Evolutionary conservation across 164 flowering plant genomes (phyloP), one percentile per base, ranked within the genome.

Genomic region (Vitis amurensis): DNA sequence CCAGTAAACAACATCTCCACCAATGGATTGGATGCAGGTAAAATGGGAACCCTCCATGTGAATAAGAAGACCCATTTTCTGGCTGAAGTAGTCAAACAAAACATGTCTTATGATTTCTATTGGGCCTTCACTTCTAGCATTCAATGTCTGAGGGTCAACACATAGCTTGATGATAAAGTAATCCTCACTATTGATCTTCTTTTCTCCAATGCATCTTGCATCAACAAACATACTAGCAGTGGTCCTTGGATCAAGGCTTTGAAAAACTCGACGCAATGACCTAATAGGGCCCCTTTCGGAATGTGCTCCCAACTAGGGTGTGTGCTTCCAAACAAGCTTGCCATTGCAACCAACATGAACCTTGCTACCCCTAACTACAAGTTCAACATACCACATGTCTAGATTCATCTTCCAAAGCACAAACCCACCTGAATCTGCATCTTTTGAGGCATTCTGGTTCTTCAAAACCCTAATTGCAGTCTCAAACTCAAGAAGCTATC

Each of bases 241-340:
- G 11, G 88, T 83, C 59, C 86, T 82, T 1, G 94, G 94, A 81
- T 89, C 90, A 63, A 89, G 90, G 29, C 94, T 91, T 89, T 89
- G 92, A 74, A 88, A 87, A 15, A 90, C 88, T 15, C 90, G 85
- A 11, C 89, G 88, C 27, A 88, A 63, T 9, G 92, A 87, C 57
- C 92, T 74, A 59, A 83, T 88, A 55, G 90, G 92, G 11, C 92
- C 92, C 73, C 83, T 85, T 1, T 90, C 86, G n/a, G 88, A 66
- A 72, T 86, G 90, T 2, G 90, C 82, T 17, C 89, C 87, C 3
- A 31, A 6, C 44, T 0, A 31, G 0, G 44, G 44, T 3, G 4
- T 31, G 1, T 31, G 44, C 0, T 8, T 31, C 4, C 0, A 31
- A 0, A 31, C 44, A 31, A 88, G 85, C 73, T 81, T 79, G 11